These are phyloP conservation scores for Pisolithus sp. DNA, from an alignment of 768 basidiomycete genomes.

Conservation along the genomic window DNA sequence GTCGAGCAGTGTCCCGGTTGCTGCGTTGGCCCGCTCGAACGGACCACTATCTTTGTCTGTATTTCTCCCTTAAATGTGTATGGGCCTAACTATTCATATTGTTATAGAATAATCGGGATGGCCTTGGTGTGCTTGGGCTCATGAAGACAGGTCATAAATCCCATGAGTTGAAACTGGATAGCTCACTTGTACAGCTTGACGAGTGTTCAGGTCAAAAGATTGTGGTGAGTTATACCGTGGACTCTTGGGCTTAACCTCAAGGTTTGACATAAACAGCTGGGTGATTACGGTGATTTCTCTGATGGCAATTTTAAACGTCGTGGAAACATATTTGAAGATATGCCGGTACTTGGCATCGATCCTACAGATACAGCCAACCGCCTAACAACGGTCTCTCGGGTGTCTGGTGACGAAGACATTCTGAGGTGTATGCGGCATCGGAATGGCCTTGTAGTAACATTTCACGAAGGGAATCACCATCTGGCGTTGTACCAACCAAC, in stretches of 20 bases:
- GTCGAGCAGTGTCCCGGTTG: not conserved
- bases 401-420: not conserved
- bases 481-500: not conserved
- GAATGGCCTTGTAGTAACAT: not conserved
- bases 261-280: not conserved
- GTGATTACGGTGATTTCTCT: not conserved
- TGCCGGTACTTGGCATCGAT: too few relatives aligned
- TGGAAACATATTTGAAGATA: not conserved
- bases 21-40: not conserved
- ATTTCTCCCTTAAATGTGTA: not conserved
- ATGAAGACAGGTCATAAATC: not conserved
- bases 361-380: too few relatives aligned
- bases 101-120: not conserved
- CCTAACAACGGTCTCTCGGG: too few relatives aligned
- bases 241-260: not conserved
- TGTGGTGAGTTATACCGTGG: not conserved
- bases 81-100: not conserved
- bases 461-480: not conserved
- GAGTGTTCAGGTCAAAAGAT: not conserved
- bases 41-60: not conserved
- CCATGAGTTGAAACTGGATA: not conserved
- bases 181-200: not conserved
- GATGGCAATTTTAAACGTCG: not conserved
- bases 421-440: too few relatives aligned
- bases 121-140: not conserved